Conservation (phyloP, 345 rosid species). For the Rubroshorea leprosula region DNA sequence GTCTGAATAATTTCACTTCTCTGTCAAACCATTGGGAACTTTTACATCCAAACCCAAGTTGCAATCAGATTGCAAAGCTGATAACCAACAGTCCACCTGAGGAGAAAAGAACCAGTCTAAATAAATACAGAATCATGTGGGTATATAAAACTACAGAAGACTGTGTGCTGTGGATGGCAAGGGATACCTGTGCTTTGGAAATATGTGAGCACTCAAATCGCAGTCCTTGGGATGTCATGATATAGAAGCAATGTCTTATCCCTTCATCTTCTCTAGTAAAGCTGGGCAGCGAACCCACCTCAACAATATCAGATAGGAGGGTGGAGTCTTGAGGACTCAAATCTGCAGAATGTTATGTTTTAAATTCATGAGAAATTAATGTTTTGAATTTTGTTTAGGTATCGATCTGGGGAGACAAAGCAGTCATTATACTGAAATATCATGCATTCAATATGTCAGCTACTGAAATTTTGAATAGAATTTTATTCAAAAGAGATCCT, state of each 20-base stretch:
- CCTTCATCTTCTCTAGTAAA: slow-evolving; percentile 61
- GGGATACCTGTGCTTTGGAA: slow-evolving; percentile 63
- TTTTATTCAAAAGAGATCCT: no score
- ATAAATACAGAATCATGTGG: no score
- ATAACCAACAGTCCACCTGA: slow-evolving; percentile 77
- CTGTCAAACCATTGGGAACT: slow-evolving; percentile 31
- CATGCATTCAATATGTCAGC: not conserved
- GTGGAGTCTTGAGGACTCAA: slow-evolving; percentile 94
- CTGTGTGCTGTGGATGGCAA: no score
- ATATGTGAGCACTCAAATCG: slow-evolving; percentile 73
- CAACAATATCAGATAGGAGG: slow-evolving; percentile 69
- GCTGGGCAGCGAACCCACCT: slow-evolving; percentile 65
- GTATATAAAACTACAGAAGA: no score
- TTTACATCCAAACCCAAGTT: slow-evolving; percentile 32
- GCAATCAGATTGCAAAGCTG: slow-evolving; percentile 44
- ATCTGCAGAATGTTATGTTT: slow-evolving; percentile 40
- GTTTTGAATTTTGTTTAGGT: not conserved
- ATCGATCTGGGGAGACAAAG: no score
- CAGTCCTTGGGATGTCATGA: slow-evolving; percentile 70
- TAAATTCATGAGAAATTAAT: slow-evolving; percentile 10
- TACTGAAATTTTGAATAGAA: no score
- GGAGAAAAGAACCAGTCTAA: not conserved
- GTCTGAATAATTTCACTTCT: slow-evolving; percentile 7
- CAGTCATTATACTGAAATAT: not conserved
- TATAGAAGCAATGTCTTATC: slow-evolving; percentile 51